These are phyloP conservation scores for Trichosporon ovoides DNA, from an alignment of 1,284 basidiomycete species.

Conservation along the genomic window DNA sequence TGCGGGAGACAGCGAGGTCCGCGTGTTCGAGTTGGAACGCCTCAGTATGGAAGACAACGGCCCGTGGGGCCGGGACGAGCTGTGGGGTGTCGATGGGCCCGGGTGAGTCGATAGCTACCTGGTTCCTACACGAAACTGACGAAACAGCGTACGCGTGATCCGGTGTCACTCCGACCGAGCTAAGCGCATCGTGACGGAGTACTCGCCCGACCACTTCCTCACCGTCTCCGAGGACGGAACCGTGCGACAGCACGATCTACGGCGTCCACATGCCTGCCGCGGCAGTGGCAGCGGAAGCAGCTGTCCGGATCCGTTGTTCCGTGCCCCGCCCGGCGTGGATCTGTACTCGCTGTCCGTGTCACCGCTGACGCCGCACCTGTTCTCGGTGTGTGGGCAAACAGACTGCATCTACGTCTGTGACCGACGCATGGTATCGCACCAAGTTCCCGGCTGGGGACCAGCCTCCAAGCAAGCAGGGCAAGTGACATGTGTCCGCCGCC, in stretches of 20 bases:
- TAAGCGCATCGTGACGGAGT: constrained; percentile 77
- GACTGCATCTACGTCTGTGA: constrained; percentile 80
- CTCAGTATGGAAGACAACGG: constrained; percentile 47
- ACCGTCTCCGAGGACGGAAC: constrained; percentile 72
- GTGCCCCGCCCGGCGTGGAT: constrained; percentile 40
- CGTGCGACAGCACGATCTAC: constrained; percentile 79
- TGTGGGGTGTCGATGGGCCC: constrained; percentile 32
- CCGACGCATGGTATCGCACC: constrained; percentile 66
- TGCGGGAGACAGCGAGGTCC: constrained; percentile 71
- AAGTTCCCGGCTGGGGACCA: constrained; percentile 68
- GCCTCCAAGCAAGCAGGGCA: constrained; percentile 41
- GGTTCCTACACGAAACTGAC: neutral
- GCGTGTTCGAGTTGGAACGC: constrained; percentile 70
- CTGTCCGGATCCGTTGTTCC: constrained; percentile 45
- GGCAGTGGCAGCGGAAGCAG: no score
- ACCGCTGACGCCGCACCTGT: constrained; percentile 51
- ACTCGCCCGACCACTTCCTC: constrained; percentile 74
- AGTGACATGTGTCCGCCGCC: constrained; percentile 75
- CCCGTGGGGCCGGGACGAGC: constrained; percentile 17
- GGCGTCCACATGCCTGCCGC: constrained; percentile 51
- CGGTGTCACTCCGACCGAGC: constrained; percentile 60
- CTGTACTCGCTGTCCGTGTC: constrained; percentile 52
- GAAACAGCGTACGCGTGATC: constrained; percentile 53
- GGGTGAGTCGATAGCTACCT: constrained; percentile 28
- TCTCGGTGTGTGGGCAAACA: constrained; percentile 51